Evolutionary conservation across 495 filamentous ascomycete species (phyloP).

Genomic region (Aspergillus mulundensis): DNA sequence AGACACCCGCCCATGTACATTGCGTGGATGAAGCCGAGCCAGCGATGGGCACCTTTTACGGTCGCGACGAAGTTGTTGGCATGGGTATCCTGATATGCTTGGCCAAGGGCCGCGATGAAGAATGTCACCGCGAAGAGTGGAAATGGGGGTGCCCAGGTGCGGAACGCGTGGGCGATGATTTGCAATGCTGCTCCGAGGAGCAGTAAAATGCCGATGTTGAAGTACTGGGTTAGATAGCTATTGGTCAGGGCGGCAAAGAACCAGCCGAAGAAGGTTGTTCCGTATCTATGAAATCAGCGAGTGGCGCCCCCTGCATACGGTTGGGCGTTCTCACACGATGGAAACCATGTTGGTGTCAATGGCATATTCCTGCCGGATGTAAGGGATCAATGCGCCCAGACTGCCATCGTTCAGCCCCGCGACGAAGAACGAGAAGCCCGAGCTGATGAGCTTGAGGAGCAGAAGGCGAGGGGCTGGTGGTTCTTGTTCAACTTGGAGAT

Average conservation of each 20-base stretch:
- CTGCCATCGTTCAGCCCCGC: constrained; percentile 43
- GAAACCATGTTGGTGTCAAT: constrained; percentile 5
- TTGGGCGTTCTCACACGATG: constrained; percentile 41
- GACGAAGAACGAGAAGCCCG: constrained; percentile 25
- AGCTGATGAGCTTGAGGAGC: not conserved
- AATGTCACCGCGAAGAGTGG: constrained; percentile 27
- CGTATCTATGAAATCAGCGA: too few species aligned
- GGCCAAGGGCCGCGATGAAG: constrained; percentile 30
- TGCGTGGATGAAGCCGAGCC: constrained; percentile 33
- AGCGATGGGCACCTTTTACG: constrained; percentile 26
- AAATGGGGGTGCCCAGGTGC: constrained; percentile 29
- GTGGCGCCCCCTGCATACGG: too few species aligned
- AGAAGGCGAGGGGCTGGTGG: constrained; percentile 1
- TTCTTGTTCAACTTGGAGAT: not conserved
- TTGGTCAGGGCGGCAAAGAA: constrained; percentile 30
- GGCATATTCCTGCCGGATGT: constrained; percentile 41
- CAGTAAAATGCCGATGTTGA: constrained; percentile 27
- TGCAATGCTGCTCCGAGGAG: constrained; percentile 24
- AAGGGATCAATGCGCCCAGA: constrained; percentile 51
- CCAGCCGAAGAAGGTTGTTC: constrained; percentile 30
- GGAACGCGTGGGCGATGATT: constrained; percentile 26
- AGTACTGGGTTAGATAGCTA: constrained; percentile 22
- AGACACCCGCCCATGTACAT: constrained; percentile 36
- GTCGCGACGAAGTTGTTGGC: constrained; percentile 31
- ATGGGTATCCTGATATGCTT: constrained; percentile 34